Evolutionary conservation across 306 rosid species (phyloP).

Genomic region (Cucurbita ficifolia): DNA sequence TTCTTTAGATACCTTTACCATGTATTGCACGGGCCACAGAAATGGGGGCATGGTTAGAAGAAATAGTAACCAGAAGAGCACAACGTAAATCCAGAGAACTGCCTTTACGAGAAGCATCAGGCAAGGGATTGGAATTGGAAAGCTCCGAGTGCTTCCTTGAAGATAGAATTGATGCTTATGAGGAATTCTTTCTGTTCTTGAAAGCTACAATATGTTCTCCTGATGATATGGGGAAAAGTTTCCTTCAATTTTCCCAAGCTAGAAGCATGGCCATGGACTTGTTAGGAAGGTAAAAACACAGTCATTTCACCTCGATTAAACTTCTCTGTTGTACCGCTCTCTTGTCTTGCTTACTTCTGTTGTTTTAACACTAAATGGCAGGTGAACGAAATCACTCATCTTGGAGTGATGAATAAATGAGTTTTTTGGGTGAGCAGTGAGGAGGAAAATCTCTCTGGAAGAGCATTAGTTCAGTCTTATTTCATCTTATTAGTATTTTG

Average conservation of each 20-base stretch:
- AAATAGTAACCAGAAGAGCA: slow-evolving; percentile 32
- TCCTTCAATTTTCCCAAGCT: slow-evolving; percentile 35
- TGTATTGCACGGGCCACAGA: slow-evolving; percentile 52
- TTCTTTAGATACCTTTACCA: slow-evolving; percentile 52
- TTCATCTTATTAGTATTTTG: background rate
- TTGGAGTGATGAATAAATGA: background rate
- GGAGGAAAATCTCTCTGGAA: background rate
- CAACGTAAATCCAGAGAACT: slow-evolving; percentile 19
- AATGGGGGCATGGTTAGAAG: slow-evolving; percentile 74
- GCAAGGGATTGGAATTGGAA: slow-evolving; percentile 19
- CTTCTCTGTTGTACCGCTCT: background rate
- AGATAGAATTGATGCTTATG: slow-evolving; percentile 11
- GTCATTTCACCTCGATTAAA: background rate
- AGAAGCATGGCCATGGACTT: slow-evolving; percentile 43
- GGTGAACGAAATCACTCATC: background rate
- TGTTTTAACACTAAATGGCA: background rate
- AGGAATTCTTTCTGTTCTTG: slow-evolving; percentile 36
- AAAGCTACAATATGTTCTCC: slow-evolving; percentile 28
- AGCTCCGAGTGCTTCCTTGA: background rate
- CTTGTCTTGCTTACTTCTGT: background rate
- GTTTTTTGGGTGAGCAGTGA: background rate
- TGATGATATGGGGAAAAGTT: slow-evolving; percentile 26
- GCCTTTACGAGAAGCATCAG: slow-evolving; percentile 10
- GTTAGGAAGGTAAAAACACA: slow-evolving; percentile 22
- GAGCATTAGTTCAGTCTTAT: background rate